These are phyloP conservation scores for Mucor saturninus DNA, from an alignment of 371 early-diverging fungal species.

Conservation along the genomic window DNA sequence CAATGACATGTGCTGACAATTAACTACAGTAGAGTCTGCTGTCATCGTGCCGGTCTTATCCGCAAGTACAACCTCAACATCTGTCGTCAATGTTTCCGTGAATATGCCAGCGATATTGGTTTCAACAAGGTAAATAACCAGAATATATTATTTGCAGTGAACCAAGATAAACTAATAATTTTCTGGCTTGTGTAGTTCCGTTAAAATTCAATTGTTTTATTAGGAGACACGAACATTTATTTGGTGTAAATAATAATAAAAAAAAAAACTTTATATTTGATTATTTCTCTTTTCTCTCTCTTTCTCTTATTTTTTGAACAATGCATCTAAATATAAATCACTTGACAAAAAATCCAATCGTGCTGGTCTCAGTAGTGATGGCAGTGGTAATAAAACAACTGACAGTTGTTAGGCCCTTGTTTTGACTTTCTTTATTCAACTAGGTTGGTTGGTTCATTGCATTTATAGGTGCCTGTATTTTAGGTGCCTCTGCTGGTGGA, in stretches of 20 bases:
- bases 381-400: conserved; percentile 14
- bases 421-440: too few species aligned
- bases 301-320: neutral
- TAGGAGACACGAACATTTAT: neutral
- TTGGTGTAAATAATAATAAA: conserved; percentile 2
- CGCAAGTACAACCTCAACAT: conserved; percentile 86
- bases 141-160: neutral
- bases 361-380: conserved; percentile 19
- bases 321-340: conserved; percentile 18
- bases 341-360: conserved; percentile 20
- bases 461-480: conserved; percentile 42
- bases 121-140: conserved; percentile 33
- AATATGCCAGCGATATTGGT: conserved; percentile 98
- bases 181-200: neutral
- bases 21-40: conserved; percentile 89
- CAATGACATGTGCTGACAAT: neutral
- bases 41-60: conserved; percentile 80
- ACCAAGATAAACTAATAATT: neutral
- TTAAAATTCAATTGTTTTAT: neutral
- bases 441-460: conserved; percentile 49
- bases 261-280: conserved; percentile 2
- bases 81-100: conserved; percentile 99
- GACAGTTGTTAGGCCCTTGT: neutral
- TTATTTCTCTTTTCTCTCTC: neutral
- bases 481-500: conserved; percentile 22